Conservation (phyloP, 2,329 filamentous ascomycete genomes). For the Pestalotiopsis sp. region DNA sequence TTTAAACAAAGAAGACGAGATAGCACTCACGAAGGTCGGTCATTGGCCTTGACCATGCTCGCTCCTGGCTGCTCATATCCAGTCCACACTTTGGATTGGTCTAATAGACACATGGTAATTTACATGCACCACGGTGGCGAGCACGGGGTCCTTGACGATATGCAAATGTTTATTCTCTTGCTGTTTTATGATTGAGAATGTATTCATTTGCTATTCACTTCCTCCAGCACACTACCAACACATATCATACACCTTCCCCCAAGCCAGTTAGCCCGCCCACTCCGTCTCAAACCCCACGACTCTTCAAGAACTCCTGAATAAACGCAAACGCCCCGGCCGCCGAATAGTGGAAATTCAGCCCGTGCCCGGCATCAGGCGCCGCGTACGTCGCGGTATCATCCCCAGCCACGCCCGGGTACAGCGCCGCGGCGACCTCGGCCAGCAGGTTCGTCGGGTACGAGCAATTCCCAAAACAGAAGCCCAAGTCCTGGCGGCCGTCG, state of each 20-base stretch:
- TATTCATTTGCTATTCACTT: background rate
- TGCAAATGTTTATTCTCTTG: background rate
- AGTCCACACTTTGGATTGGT: too few species aligned
- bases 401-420: background rate
- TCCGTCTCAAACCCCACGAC: background rate
- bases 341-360: background rate
- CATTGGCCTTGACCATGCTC: too few species aligned
- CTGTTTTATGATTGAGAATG: background rate
- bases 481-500: slow-evolving; percentile 25
- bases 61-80: too few species aligned
- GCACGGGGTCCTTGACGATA: background rate
- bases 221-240: too few species aligned
- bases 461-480: slow-evolving; percentile 25
- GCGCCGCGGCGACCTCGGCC: background rate
- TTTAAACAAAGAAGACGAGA: too few species aligned
- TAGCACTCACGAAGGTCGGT: too few species aligned
- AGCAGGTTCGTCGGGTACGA: slow-evolving; percentile 20
- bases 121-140: background rate
- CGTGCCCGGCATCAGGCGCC: background rate
- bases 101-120: background rate
- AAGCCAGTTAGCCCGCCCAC: background rate
- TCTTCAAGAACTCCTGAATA: background rate
- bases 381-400: background rate
- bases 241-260: background rate
- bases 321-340: background rate